Evolutionary conservation across 495 filamentous ascomycete species (phyloP), one percentile per base, ranked within the genome.

Genomic region (Talaromyces trachyspermus): DNA sequence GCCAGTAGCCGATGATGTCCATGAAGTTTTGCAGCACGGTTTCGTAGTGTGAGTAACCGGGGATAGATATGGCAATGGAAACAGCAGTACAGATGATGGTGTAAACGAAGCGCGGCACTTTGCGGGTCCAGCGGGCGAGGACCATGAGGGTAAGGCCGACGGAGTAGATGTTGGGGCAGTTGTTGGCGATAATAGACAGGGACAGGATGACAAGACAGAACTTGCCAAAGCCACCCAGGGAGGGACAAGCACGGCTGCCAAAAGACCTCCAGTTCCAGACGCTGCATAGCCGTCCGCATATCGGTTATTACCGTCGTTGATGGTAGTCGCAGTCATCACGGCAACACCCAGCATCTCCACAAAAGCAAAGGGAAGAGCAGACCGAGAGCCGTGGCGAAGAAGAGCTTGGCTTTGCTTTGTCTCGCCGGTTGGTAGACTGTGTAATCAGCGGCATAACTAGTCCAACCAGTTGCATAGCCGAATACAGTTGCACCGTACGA

Each of bases 151-250:
- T 82, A 19, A 94, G 74, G 2, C 77, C 77, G 35, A 92, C 80
- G 29, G 85, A 88, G 71, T 95, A 95, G 55, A 88, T 84, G 68
- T 85, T 89, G n/a, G 91, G 87, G 66, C 83, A 89, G 69, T 89
- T 90, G 70, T 85, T 91, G 48, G 85, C 84, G 53, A 90, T 77
- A 58, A 88, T 90, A 52, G 79, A 83, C 22, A 91, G 75, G 0
- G 86, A 83, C 4, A 94, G 78, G 36, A 94, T 69, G 43, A 90
- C 80, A 15, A 94, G 59, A 63, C 88, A 92, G 71, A 92, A 89
- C 57, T 87, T 76, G 50, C 88, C 88, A 56, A 91, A 90, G 35
- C 72, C 69, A 19, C 87, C 88, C 0, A 89, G 1, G 74, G 74
- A 3, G 77, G 77, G 24, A 83, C 64, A 0, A 94, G 73, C 7